Evolutionary conservation across 1,284 basidiomycete genomes (phyloP).

Genomic region (Tranzscheliella williamsii): DNA sequence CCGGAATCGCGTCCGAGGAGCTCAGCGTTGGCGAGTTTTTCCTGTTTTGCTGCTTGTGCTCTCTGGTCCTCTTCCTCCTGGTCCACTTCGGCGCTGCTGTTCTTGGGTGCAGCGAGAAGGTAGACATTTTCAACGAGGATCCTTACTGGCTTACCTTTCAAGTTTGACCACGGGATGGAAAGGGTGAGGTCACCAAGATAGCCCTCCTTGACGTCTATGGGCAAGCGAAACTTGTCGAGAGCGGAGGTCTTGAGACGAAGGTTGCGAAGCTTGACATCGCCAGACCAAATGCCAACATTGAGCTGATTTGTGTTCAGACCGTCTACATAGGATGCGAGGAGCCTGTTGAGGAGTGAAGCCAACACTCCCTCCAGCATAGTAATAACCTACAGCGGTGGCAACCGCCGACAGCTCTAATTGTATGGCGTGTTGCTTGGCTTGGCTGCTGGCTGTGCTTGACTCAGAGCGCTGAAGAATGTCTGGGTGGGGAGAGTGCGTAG

Average conservation of each 20-base stretch:
- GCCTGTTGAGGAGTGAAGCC: conserved; percentile 69
- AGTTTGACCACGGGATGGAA: conserved; percentile 91
- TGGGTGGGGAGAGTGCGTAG: too few species aligned
- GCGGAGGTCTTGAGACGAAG: conserved; percentile 89
- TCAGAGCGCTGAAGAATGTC: too few species aligned
- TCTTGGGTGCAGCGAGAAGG: conserved; percentile 84
- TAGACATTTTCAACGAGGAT: conserved; percentile 93
- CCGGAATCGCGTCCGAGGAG: conserved; percentile 65
- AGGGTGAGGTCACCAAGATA: conserved; percentile 90
- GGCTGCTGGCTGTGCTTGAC: too few species aligned
- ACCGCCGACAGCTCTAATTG: too few species aligned
- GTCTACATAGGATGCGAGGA: conserved; percentile 93
- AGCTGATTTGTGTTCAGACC: conserved; percentile 93
- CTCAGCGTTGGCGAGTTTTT: conserved; percentile 86
- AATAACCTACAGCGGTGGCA: neutral
- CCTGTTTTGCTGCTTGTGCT: conserved; percentile 82
- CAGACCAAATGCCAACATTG: conserved; percentile 91
- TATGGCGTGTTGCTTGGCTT: too few species aligned
- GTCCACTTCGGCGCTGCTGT: conserved; percentile 72
- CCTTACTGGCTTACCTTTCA: conserved; percentile 90
- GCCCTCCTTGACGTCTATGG: conserved; percentile 91
- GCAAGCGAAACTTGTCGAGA: conserved; percentile 92
- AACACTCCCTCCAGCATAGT: conserved; percentile 59
- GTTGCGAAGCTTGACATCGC: conserved; percentile 77
- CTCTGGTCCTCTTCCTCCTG: conserved; percentile 82